Evolutionary conservation across 2,329 filamentous ascomycete genomes (phyloP), one percentile per base, ranked within the genome.

Genomic region (Penicillium hordei): DNA sequence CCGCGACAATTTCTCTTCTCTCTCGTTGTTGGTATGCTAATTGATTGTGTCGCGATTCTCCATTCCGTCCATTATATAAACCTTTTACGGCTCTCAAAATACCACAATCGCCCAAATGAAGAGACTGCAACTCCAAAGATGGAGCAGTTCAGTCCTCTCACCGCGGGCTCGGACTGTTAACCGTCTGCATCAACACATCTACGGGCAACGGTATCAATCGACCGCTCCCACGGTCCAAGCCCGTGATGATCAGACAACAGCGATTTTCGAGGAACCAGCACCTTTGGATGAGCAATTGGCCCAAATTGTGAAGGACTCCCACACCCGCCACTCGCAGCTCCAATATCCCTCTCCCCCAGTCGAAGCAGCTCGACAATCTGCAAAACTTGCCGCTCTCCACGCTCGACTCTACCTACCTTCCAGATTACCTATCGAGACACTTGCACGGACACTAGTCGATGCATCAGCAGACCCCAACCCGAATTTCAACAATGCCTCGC

Each of bases 301-400:
- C 55, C 68, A 52, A 61, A 65, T 62, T 68, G 67, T 65, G 29
- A 42, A 53, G 38, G 58, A 55, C 36, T 58, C 57, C 52, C 60
- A 70, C 60, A 62, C 67, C 59, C 66, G 66, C 67, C 64, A 71
- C 67, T 63, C 69, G 57, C 68, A 72, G 63, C 74, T 77, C 55
- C 74, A 77, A 61, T 81, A 88, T 63, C 89, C 90, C 52, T 93
- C 91, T 69, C 91, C 91, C 65, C 84, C 84, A 54, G 86, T 87
- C 64, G 79, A 83, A 68, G 82, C 82, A 64, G 89, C 91, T 43
- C 78, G 82, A 59, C 76, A 81, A 64, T 97, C 93, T 46, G 88
- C 92, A 61, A 97, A 97, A 80, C 89, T 99, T 67, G 87, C 92
- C 63, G 93, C 94, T 64, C 86, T 99, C 45, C 93, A 97, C 76